phyloP scores from a whole-genome alignment of 257 asterid species.

The Solanum megistacrolobum region DNA sequence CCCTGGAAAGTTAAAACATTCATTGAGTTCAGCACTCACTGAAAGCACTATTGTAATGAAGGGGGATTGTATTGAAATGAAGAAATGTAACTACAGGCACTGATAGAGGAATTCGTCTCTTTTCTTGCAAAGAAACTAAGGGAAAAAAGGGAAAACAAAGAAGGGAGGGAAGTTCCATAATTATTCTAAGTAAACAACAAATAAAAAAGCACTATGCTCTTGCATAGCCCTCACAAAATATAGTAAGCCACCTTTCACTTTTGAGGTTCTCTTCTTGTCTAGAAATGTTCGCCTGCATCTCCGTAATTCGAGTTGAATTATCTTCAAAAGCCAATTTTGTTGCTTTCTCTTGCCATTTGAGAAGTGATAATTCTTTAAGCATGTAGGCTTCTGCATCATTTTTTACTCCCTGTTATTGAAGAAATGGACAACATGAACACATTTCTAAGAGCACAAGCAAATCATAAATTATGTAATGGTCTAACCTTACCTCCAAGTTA shows the following conservation, averaged over 20 bases:
- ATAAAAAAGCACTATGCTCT: neutral
- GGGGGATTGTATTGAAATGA: neutral
- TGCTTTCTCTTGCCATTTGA: constrained; percentile 96
- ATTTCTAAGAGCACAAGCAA: neutral
- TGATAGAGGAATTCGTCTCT: neutral
- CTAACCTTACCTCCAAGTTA: constrained; percentile 64
- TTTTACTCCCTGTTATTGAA: constrained; percentile 54
- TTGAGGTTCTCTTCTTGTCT: constrained; percentile 62
- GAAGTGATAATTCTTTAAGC: constrained; percentile 76
- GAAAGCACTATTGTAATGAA: neutral
- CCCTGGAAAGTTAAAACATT: constrained; percentile 31
- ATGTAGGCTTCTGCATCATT: constrained; percentile 92
- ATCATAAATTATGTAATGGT: neutral
- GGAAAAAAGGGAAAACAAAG: neutral
- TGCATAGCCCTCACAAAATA: neutral
- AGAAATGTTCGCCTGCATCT: constrained; percentile 48
- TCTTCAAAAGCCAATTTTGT: constrained; percentile 69
- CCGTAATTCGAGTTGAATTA: constrained; percentile 40
- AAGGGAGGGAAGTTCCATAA: neutral
- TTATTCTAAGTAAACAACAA: neutral
- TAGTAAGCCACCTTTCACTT: constrained; percentile 49
- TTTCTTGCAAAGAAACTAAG: neutral
- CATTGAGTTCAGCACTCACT: neutral
- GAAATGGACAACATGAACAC: neutral
- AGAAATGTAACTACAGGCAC: neutral